Base-by-base conservation (phyloP, 331 rosid genomes). In the Rhamnella rubrinervis region DNA sequence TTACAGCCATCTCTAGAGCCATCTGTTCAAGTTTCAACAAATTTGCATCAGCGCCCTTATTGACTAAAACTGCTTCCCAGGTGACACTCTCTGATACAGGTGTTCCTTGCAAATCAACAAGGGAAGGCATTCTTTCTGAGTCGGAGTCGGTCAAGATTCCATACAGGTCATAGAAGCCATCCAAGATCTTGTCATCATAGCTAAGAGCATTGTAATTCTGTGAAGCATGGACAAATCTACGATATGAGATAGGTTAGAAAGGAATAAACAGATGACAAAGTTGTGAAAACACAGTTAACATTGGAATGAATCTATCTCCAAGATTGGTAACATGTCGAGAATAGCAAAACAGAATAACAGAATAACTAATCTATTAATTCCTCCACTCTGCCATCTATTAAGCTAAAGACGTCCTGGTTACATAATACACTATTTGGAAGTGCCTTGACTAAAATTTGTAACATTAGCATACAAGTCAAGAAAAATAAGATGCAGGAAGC, bases 131-230 rank as follows among this genome's bases (percentile, higher is more conserved):
- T 85, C 79, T 85, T 57, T 89, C 84, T 31, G 86, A 75, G 73
- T 78, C 77, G 46, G 89, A 83, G 70, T 78, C 89, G 0, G 75
- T 83, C 83, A 87, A 69, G 68, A 83, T 79, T 83, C 99, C 97
- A 66, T 89, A 91, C 41, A 95, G 89, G 77, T 95, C 97, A 79
- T 95, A 95, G 85, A 95, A 95, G 66, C 96, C 99, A 75, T 95
- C 96, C 88, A 95, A 40, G 78, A 89, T 80, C 95, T 89, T 89
- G 86, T 95, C 99, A 75, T 95, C 99, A 73, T 87, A 95, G 80
- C 97, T 83, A 77, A 95, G 96, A 84, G 89, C 82, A 83, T 86
- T 89, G 88, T 91, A 95, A 91, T 91, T 95, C 99, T 95, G 97
- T 82, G 89, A 91, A 93, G 96, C 84, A 89, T 46, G 90, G 83